Percentiles rank a stretch among this genome's conserved stretches.
Evolutionary conservation across 768 basidiomycete species (phyloP).

Genomic region (Podaxis rugospora): DNA sequence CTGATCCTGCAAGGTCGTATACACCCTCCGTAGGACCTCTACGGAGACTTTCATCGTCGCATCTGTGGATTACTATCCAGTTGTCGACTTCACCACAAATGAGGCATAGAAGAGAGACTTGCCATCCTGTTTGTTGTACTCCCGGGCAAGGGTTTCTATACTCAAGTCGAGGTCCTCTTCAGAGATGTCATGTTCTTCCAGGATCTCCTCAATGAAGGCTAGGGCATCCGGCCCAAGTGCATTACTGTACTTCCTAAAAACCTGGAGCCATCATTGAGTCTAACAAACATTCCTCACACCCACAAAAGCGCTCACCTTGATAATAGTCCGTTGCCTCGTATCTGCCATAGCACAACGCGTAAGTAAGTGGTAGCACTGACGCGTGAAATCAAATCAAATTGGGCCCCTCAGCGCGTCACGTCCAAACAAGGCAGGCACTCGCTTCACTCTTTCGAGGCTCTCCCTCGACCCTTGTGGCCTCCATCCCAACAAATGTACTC

Average conservation of each 20-base stretch:
- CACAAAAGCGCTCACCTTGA: conserved; percentile 32
- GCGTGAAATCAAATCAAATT: not conserved
- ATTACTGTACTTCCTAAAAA: conserved; percentile 86
- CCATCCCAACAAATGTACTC: conserved; percentile 49
- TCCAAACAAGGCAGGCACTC: conserved; percentile 8
- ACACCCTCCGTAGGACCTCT: conserved; percentile 63
- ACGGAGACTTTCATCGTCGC: conserved; percentile 80
- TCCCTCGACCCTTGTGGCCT: not conserved
- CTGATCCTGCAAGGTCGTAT: conserved; percentile 68
- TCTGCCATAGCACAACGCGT: conserved; percentile 33
- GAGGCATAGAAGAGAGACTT: conserved; percentile 11
- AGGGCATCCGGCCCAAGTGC: conserved; percentile 79
- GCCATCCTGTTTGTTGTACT: conserved; percentile 91
- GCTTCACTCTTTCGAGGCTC: not conserved
- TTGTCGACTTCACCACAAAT: not conserved
- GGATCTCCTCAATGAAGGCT: conserved; percentile 64
- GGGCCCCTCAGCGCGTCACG: not conserved
- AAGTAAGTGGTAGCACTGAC: not conserved
- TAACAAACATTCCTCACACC: not conserved
- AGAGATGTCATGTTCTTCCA: conserved; percentile 66
- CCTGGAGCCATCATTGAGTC: conserved; percentile 34
- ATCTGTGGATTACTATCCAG: conserved; percentile 36
- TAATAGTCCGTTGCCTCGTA: conserved; percentile 41
- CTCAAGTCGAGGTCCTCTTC: conserved; percentile 70
- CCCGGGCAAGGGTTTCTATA: conserved; percentile 76